Evolutionary conservation across 306 rosid genomes (phyloP).

Genomic region (Trifolium subterraneum): DNA sequence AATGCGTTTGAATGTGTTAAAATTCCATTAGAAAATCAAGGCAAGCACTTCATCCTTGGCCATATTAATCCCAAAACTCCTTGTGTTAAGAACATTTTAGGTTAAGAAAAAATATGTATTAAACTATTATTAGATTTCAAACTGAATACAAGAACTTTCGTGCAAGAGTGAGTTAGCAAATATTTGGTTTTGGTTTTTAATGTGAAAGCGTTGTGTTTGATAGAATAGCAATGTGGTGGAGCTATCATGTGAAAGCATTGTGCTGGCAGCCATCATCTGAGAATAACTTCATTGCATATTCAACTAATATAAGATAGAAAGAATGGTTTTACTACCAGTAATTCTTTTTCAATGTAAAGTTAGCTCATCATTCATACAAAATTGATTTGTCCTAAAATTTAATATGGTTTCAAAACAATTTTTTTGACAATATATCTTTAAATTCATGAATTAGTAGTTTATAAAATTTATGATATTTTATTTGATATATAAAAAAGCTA

Average conservation of each 20-base stretch:
- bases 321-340: background rate
- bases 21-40: background rate
- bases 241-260: too few relatives aligned
- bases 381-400: background rate
- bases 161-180: background rate
- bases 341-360: background rate
- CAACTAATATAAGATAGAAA: background rate
- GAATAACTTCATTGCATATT: background rate
- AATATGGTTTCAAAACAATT: background rate
- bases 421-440: background rate
- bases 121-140: background rate
- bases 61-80: background rate
- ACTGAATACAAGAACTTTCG: background rate
- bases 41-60: background rate
- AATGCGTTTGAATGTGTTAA: background rate
- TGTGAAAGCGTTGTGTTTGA: background rate
- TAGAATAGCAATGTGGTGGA: too few relatives aligned
- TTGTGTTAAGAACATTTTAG: background rate
- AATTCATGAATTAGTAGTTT: background rate
- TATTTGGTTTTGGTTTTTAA: too few relatives aligned
- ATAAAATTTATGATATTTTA: background rate
- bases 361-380: background rate
- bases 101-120: background rate
- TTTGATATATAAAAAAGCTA: background rate
- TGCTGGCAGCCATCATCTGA: too few relatives aligned